Evolutionary conservation across 2,329 filamentous ascomycete species (phyloP).

Genomic region (Graphiopsis chlorocephala): DNA sequence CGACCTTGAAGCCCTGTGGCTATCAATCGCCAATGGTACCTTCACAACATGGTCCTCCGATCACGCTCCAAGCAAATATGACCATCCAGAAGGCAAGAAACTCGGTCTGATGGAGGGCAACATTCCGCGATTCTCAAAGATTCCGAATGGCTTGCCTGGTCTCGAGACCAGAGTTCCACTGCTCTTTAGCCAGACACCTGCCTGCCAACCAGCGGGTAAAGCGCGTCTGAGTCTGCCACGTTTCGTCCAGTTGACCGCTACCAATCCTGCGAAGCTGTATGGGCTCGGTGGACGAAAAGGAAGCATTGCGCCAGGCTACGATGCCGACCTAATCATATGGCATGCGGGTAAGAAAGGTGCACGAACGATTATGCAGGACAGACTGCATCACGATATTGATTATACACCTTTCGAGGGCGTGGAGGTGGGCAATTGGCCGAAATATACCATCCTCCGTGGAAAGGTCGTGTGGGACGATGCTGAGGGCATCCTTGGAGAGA

Average conservation of each 20-base stretch:
- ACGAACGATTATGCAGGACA: conserved; percentile 38
- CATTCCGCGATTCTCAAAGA: conserved; percentile 39
- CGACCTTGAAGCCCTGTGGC: conserved; percentile 36
- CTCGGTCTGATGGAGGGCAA: conserved; percentile 34
- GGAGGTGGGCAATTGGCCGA: conserved; percentile 58
- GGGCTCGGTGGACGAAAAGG: conserved; percentile 42
- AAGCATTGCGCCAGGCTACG: conserved; percentile 41
- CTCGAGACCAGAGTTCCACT: conserved; percentile 43
- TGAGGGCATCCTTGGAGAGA: conserved; percentile 42
- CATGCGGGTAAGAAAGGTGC: conserved; percentile 32
- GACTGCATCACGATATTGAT: conserved; percentile 61
- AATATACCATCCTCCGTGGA: conserved; percentile 59
- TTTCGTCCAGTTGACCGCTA: conserved; percentile 46
- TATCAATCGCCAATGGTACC: conserved; percentile 36
- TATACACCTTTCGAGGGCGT: conserved; percentile 62
- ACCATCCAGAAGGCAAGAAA: conserved; percentile 39
- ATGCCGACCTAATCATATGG: conserved; percentile 47
- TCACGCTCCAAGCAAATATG: conserved; percentile 40
- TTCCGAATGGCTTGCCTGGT: conserved; percentile 45
- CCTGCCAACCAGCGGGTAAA: conserved; percentile 24
- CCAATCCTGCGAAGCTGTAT: conserved; percentile 46
- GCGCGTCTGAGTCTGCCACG: conserved; percentile 35
- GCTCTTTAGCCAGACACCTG: conserved; percentile 37
- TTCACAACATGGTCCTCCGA: conserved; percentile 37
- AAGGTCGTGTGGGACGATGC: conserved; percentile 54